Evolutionary conservation across 768 basidiomycete species (phyloP), one percentile per base, ranked within the genome.

Genomic region (Mycena kentingensis): DNA sequence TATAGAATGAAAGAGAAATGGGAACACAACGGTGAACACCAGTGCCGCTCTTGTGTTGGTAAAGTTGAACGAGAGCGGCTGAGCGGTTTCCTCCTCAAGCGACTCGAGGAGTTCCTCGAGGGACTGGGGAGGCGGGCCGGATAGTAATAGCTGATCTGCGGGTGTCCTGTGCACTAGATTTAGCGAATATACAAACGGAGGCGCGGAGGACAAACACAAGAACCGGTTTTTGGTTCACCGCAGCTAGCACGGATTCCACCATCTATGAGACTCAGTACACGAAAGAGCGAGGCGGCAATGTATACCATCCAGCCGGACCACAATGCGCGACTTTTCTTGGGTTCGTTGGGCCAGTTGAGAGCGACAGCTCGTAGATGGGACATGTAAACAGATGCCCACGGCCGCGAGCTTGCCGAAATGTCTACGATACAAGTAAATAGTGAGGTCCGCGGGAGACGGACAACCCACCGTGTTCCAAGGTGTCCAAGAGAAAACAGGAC

Each of bases 351-450:
- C 26, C 46, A 47, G 21, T 22, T 22, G 29, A 16, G 41, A n/a
- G 41, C 41, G 24, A 57, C 41, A 6, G 35, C 31, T 22, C 55
- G 55, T 15, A 49, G 6, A 35, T 57, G 55, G 4, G 55, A 57
- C n/a, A 57, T 32, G 34, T 34, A 57, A 1, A 47, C 46, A 31
- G 26, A 25, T 1, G 55, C 51, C 57, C 57, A 58, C 11, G 57
- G 43, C 18, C 57, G 44, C 25, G 49, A 35, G 16, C 15, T 37
- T 22, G 50, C 6, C 1, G 28, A 7, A 27, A 21, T 29, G 7
- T 22, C 37, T 39, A 29, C 46, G 22, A 1, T n/a, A 37, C 5
- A 38, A 18, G n/a, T 3, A 27, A 19, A 11, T 21, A 15, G 28
- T 15, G 22, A 18, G 21, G 28, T 32, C 22, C 18, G 19, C 2